A percentile compares a stretch with the other conserved stretches of the same genome.
Evolutionary conservation across 371 early-diverging fungal genomes (phyloP).

Genomic region (Zancudomyces culisetae): DNA sequence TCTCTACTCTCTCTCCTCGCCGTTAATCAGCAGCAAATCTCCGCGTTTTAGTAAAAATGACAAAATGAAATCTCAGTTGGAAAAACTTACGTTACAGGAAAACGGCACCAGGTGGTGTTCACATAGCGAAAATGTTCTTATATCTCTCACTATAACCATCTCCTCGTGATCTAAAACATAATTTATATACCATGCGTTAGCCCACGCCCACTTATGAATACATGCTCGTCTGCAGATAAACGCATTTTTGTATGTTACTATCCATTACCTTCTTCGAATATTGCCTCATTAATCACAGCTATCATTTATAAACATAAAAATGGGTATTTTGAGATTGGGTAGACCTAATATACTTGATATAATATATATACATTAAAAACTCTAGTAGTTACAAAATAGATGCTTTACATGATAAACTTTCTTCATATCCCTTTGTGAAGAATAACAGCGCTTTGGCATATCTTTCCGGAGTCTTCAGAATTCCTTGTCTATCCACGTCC

Average conservation of each 20-base stretch:
- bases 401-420: slow-evolving; percentile 43
- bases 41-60: no score
- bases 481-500: slow-evolving; percentile 83
- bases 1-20: no score
- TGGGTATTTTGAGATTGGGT: not conserved
- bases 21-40: no score
- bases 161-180: slow-evolving; percentile 92
- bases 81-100: slow-evolving; percentile 55
- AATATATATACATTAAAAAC: not conserved
- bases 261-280: slow-evolving; percentile 77
- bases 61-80: no score
- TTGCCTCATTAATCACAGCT: slow-evolving; percentile 72
- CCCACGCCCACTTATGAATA: no score
- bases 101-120: slow-evolving; percentile 98
- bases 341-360: not conserved
- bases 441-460: slow-evolving; percentile 95
- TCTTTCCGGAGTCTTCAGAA: slow-evolving; percentile 86
- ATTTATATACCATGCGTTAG: no score
- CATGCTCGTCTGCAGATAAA: no score
- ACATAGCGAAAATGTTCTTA: slow-evolving; percentile 86
- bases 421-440: slow-evolving; percentile 91
- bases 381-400: no score
- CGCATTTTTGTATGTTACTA: not conserved
- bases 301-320: slow-evolving; percentile 12
- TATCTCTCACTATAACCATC: slow-evolving; percentile 93